Percentiles rank a stretch among this genome's conserved stretches.
Conservation (phyloP, 2,329 filamentous ascomycete genomes). For the Blastomyces percursus region DNA sequence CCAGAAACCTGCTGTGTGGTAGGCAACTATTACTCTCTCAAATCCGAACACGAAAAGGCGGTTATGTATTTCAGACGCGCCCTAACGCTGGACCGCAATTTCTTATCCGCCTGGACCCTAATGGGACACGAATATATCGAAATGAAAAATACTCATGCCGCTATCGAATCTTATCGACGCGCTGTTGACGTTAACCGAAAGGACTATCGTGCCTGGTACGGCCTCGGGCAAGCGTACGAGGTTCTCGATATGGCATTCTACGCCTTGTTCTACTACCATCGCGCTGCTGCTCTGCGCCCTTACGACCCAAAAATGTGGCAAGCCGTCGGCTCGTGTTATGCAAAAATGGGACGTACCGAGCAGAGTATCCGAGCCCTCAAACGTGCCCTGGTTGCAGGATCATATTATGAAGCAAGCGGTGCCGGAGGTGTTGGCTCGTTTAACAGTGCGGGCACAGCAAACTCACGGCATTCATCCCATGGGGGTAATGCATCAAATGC, state of each 20-base stretch:
- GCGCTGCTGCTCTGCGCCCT: constrained; percentile 80
- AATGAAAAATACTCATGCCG: constrained; percentile 95
- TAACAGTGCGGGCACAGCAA: constrained; percentile 34
- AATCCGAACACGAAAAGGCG: constrained; percentile 93
- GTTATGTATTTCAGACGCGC: constrained; percentile 96
- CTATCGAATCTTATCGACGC: constrained; percentile 90
- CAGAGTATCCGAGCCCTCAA: constrained; percentile 95
- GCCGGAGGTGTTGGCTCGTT: constrained; percentile 18
- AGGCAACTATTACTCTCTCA: constrained; percentile 91
- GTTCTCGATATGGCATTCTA: constrained; percentile 98
- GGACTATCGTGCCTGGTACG: constrained; percentile 97
- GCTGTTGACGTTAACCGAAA: constrained; percentile 93
- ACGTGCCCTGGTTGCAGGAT: constrained; percentile 76
- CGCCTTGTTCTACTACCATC: constrained; percentile 94
- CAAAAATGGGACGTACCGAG: constrained; percentile 74
- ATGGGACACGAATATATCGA: constrained; percentile 99
- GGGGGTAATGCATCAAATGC: constrained; percentile 22
- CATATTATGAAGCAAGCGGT: constrained; percentile 61
- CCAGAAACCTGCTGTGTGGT: constrained; percentile 95
- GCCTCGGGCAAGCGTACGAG: constrained; percentile 91
- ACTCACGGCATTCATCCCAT: constrained; percentile 22
- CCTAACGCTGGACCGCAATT: constrained; percentile 77
- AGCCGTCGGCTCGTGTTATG: constrained; percentile 82
- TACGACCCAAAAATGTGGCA: constrained; percentile 99
- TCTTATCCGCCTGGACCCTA: constrained; percentile 90